A percentile compares a stretch with the other conserved stretches of the same genome.
Evolutionary conservation across 2,329 filamentous ascomycete species (phyloP).

Genomic region (Beauveria brongniartii): DNA sequence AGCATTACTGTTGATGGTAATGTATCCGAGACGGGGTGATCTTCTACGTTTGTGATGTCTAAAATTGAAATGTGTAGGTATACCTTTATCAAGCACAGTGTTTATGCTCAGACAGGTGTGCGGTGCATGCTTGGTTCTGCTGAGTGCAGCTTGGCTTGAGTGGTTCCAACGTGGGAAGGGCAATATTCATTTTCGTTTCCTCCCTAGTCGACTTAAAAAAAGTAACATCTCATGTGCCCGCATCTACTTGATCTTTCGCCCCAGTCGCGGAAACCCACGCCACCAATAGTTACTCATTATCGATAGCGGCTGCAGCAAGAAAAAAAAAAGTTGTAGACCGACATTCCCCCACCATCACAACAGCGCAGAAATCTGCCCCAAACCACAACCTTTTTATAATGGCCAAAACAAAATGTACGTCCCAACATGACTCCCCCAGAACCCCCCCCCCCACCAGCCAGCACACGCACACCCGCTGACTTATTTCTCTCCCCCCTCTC

Average conservation of each 20-base stretch:
- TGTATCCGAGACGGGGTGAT: background rate
- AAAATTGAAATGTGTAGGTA: no score
- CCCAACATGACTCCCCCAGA: no score
- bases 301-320: background rate
- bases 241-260: background rate
- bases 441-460: background rate
- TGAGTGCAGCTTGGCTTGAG: no score
- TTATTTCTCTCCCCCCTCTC: background rate
- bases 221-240: background rate
- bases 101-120: no score
- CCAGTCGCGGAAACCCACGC: background rate
- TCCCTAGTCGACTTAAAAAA: no score
- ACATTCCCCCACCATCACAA: constrained; percentile 1
- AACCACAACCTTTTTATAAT: constrained; percentile 16
- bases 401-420: constrained; percentile 25
- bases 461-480: background rate
- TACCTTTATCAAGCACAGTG: no score
- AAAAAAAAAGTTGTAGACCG: constrained; percentile 6
- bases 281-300: background rate
- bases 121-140: no score
- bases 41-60: background rate
- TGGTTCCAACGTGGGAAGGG: no score
- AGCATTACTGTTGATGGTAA: background rate
- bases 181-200: no score
- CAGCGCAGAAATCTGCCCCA: background rate